These are phyloP conservation scores for Lolium rigidum DNA, from an alignment of 176 grass and related monocot species.

Conservation along the genomic window DNA sequence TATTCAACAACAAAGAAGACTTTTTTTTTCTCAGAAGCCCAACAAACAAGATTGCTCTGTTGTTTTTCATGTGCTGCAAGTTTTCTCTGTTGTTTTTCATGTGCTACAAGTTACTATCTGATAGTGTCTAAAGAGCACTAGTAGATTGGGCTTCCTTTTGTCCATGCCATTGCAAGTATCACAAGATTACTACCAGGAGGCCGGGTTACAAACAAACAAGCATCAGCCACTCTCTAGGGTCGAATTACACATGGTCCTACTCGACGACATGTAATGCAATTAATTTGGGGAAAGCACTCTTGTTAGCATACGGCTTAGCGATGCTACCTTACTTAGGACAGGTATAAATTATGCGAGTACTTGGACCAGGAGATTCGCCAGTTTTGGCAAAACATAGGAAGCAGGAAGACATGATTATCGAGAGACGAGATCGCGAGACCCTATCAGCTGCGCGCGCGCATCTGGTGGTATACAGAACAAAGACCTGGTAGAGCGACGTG, in stretches of 20 bases:
- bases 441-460: conserved; percentile 12
- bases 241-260: neutral
- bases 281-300: neutral
- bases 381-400: conserved; percentile 27
- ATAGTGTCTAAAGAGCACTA: neutral
- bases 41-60: neutral
- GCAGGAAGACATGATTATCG: conserved; percentile 31
- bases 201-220: neutral
- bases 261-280: neutral
- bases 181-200: neutral
- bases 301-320: neutral
- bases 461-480: conserved; percentile 33
- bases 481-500: conserved; percentile 32
- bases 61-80: conserved; percentile 10
- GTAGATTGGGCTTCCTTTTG: neutral
- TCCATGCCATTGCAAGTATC: neutral
- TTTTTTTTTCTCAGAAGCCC: neutral
- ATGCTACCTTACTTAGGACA: neutral
- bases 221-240: neutral
- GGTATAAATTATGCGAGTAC: conserved; percentile 21
- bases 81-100: neutral
- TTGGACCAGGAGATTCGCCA: conserved; percentile 25
- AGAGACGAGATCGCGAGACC: conserved; percentile 1
- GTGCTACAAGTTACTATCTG: neutral
- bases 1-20: neutral